Percentiles rank a stretch among this genome's conserved stretches.
Conservation (phyloP, 306 rosid genomes). For the Castanea sativa region DNA sequence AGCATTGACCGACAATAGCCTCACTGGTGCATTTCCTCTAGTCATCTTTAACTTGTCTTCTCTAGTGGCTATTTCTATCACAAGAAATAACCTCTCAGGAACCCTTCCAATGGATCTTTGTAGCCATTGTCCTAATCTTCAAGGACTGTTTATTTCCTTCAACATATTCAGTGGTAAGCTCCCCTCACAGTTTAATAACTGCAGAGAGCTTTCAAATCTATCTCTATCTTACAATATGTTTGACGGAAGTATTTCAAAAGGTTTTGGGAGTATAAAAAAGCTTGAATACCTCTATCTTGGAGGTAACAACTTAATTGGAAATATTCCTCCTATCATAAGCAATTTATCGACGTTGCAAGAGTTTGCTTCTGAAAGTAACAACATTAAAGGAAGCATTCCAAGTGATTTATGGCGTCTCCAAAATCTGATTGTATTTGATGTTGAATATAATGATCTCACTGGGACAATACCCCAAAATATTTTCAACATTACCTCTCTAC, state of each 20-base stretch:
- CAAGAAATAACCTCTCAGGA: background rate
- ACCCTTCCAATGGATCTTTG: background rate
- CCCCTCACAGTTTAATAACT: background rate
- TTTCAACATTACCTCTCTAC: background rate
- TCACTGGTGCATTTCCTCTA: background rate
- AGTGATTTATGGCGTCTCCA: background rate
- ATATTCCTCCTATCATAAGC: background rate
- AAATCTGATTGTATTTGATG: fast-evolving
- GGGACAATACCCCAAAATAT: background rate
- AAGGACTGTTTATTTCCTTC: background rate
- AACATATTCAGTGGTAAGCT: background rate
- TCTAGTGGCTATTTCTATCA: background rate
- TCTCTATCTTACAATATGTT: background rate
- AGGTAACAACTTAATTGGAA: background rate
- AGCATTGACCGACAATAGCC: fast-evolving
- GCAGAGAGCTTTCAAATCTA: background rate
- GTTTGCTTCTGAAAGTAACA: background rate
- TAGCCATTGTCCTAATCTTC: background rate
- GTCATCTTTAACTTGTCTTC: background rate
- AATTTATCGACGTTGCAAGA: background rate
- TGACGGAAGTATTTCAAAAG: background rate
- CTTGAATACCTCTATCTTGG: background rate
- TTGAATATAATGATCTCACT: background rate
- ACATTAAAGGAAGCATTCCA: background rate
- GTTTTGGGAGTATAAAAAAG: background rate